phyloP scores from a whole-genome alignment of 441 rosid species.

The Eutrema salsugineum region DNA sequence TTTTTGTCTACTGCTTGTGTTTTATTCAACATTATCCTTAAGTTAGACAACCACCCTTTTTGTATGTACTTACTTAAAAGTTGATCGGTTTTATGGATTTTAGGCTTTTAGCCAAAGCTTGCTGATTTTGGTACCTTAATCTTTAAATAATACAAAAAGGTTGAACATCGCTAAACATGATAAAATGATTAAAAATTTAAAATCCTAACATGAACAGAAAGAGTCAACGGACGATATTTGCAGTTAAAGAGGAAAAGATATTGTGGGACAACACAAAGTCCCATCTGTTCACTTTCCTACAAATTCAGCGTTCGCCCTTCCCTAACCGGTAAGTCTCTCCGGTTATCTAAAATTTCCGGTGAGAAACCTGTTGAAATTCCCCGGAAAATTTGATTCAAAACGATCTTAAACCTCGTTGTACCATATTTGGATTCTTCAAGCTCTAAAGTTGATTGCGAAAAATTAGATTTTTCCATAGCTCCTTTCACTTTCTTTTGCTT shows the following conservation, averaged over 20 bases:
- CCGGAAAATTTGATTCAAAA: neutral
- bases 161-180: too few relatives aligned
- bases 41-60: too few relatives aligned
- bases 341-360: neutral
- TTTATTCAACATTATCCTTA: neutral
- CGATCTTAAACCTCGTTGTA: neutral
- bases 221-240: too few relatives aligned
- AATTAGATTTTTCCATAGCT: neutral
- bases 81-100: too few relatives aligned
- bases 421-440: neutral
- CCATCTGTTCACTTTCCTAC: neutral
- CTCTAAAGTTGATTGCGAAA: neutral
- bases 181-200: too few relatives aligned
- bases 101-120: too few relatives aligned
- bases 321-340: neutral
- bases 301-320: neutral
- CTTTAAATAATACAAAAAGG: too few relatives aligned
- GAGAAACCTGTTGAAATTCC: neutral
- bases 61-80: too few relatives aligned
- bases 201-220: too few relatives aligned
- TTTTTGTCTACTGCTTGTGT: conserved; percentile 13
- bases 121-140: too few relatives aligned
- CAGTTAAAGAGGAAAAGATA: too few relatives aligned
- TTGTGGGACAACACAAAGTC: too few relatives aligned
- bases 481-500: neutral